Evolutionary conservation across 108 stramenopile species (phyloP), one percentile per base, ranked within the genome.

Genomic region (Pseudonitzschia pungens): DNA sequence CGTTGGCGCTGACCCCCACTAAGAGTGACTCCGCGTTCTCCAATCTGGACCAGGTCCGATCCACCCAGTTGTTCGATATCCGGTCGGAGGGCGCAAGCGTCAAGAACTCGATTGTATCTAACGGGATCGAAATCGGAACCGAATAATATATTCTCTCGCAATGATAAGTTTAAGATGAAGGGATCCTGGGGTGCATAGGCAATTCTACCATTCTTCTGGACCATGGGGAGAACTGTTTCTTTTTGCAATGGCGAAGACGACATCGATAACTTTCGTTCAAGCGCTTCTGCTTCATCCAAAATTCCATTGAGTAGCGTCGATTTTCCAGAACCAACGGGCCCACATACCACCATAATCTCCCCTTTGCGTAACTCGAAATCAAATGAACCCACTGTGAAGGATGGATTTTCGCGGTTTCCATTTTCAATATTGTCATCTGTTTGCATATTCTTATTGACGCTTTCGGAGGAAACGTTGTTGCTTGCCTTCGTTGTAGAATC

Each of bases 131-230:
- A 92, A 6, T 69, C 62, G 27, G 71, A 63, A 21, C 99, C 99
- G 76, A 98, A 98, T 48, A 98, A 67, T 36, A 99, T 96, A 80
- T 99, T 99, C 8, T 98, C 98, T 5, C 94, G 81, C 12, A 99
- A 24, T 8, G 96, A 95, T 16, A 83, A 76, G 75, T 99, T 99
- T 26, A 96, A 78, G 58, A 99, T 97, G 71, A 97, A 99, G 9
- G 97, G 84, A 31, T 80, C 89, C 72, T 99, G 97, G 40, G 85
- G 84, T 7, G 91, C 94, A 83, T 97, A 99, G 3, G 92, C 91
- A n/a, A 96, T 55, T 20, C 70, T 73, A 10, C 90, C 93, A 18
- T 29, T n/a, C n/a, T 44, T 67, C 1, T 79, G 68, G 8, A 68
- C 68, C 67, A 66, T 31, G 33, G 36, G 32, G 67, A 70, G 24